Conservation (phyloP, 805 yeast genomes). For the Teunomyces atbi region DNA sequence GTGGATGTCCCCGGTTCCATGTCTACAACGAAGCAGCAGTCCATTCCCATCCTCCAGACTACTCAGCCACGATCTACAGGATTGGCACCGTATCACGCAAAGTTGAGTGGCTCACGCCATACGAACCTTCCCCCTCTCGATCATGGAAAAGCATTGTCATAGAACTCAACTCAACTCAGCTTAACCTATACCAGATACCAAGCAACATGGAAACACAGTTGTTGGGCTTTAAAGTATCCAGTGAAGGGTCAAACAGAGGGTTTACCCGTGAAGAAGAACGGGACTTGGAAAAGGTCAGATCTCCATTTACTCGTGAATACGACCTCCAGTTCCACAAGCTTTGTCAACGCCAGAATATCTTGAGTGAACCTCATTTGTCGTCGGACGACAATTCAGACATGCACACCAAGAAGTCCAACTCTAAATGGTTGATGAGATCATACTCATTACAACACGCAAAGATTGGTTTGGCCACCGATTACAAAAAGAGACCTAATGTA, state of each 20-base stretch:
- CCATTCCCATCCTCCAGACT: constrained; percentile 49
- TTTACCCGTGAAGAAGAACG: constrained; percentile 10
- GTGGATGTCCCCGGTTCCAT: constrained; percentile 44
- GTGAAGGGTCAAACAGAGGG: constrained; percentile 6
- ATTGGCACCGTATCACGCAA: constrained; percentile 61
- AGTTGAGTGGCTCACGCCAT: constrained; percentile 75
- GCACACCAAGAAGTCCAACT: not conserved
- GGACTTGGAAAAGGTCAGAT: constrained; percentile 12
- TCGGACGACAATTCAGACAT: constrained; percentile 5
- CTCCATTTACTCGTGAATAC: constrained; percentile 20
- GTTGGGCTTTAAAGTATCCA: constrained; percentile 17
- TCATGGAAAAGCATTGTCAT: constrained; percentile 69
- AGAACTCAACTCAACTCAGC: constrained; percentile 83
- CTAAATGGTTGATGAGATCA: constrained; percentile 44
- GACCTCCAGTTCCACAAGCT: constrained; percentile 29
- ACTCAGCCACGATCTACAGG: constrained; percentile 63
- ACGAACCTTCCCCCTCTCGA: constrained; percentile 62
- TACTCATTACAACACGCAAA: constrained; percentile 83
- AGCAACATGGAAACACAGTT: constrained; percentile 28
- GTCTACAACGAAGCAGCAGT: constrained; percentile 11
- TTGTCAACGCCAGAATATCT: constrained; percentile 18
- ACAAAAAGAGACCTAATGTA: constrained; percentile 65
- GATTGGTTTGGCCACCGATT: constrained; percentile 84
- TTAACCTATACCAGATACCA: constrained; percentile 60
- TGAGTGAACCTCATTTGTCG: constrained; percentile 4